phyloP scores from a whole-genome alignment of 179 eudicot species.

The Sideroxylon spinosum region DNA sequence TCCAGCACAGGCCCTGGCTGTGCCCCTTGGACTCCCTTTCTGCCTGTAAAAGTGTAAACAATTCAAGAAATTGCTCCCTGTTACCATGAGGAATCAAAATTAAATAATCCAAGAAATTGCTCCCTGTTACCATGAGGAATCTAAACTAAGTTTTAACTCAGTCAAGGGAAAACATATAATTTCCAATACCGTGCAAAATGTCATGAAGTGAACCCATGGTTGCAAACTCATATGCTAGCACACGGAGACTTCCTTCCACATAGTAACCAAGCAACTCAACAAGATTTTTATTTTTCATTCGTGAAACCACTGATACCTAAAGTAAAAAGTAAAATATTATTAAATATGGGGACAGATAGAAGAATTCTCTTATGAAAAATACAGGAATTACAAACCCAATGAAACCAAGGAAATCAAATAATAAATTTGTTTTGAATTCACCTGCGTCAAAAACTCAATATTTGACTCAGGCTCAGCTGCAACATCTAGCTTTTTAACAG shows the following conservation, averaged over 20 bases:
- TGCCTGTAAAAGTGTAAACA: constrained; percentile 21
- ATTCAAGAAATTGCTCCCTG: constrained; percentile 4
- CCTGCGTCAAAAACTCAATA: constrained; percentile 46
- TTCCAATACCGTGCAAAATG: constrained; percentile 36
- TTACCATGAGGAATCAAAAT: background rate
- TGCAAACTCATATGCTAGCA: constrained; percentile 46
- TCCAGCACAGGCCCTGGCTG: constrained; percentile 50
- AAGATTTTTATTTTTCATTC: constrained; percentile 43
- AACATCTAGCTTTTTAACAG: constrained; percentile 46
- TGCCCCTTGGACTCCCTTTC: constrained; percentile 54
- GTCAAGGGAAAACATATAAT: background rate
- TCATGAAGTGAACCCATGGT: constrained; percentile 52
- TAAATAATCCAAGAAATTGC: constrained; percentile 2
- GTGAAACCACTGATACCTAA: constrained; percentile 43
- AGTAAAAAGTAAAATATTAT: constrained; percentile 7
- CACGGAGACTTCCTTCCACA: constrained; percentile 40
- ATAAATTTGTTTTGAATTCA: background rate
- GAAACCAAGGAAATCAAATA: background rate
- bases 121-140: background rate
- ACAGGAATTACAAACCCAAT: background rate
- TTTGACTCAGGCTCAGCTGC: constrained; percentile 36
- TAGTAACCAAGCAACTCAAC: constrained; percentile 45
- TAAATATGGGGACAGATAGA: background rate
- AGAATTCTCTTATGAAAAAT: background rate
- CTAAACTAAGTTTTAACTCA: background rate